Base-by-base conservation (phyloP, 148 eudicot species). In the Beta vulgaris region DNA sequence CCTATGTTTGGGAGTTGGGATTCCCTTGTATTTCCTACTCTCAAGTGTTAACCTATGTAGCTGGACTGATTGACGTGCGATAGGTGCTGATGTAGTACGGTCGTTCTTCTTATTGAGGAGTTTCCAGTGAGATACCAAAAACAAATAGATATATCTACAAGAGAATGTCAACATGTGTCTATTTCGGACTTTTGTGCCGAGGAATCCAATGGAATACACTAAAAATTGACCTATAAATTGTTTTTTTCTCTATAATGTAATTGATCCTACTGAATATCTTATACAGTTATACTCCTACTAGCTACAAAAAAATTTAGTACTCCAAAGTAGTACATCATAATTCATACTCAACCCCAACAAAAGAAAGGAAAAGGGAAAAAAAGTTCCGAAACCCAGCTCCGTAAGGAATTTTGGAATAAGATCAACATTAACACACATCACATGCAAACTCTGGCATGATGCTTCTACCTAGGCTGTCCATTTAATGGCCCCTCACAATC, bases 391-490 rank as follows among this genome's bases (percentile, higher is more conserved):
- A 2, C 34, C 61, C 32, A 59, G n/a, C 36, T 63, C 21, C 16
- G 10, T 37, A 23, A 21, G 25, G 48, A 65, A 23, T 65, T 65
- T 63, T 10, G 25, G 49, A 26, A 67, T 40, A 25, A 23, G 72
- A 6, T 19, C 3, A 34, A 48, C 71, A 60, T 44, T 58, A n/a
- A 68, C 42, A 60, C 40, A 65, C 42, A 57, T 76, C 83, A 80
- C 83, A 80, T 80, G 83, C 79, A 80, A 63, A 71, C 46, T 25
- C 79, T 76, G 76, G 59, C 76, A 31, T 57, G 58, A 76, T 68
- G 42, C 79, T 75, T 25, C 62, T 72, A 12, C 65, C 78, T 42
- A 54, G 71, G 74, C 54, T 60, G 23, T 35, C 48, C 71, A 54
- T 46, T 79, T 6, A 79, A 74, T 74, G 60, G 71, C 49, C 77